Base-by-base conservation (phyloP, 1,284 basidiomycete genomes). In the Meira nashicola region DNA sequence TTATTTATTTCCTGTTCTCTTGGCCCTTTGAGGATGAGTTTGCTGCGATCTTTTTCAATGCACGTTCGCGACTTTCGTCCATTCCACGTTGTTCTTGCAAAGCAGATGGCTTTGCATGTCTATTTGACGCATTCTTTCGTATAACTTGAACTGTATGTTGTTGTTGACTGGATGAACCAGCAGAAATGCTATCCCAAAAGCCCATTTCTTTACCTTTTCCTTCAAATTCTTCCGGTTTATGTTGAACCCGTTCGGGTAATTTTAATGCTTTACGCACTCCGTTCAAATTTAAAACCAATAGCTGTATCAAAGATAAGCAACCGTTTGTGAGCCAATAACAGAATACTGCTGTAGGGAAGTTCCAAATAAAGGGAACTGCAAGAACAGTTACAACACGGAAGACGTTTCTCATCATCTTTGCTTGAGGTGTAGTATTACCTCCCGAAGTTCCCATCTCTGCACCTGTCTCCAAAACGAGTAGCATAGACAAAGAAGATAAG, bases 321-420 rank as follows among this genome's bases (percentile, higher is more conserved):
- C 83, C 83, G 58, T 83, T 81, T 37, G 81, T 81, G 6, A 81
- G 70, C 69, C 89, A 82, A 66, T 86, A 85, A 6, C 89, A 75
- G 62, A 87, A 79, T 14, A 89, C 81, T 41, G 85, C 87, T 17
- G 66, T 67, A 0, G 67, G 65, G 57, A 82, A 79, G 48, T 73
- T 69, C 19, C 78, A 76, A 48, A 91, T 85, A 71, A 91, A 81
- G 63, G 81, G 84, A 37, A 89, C 78, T 33, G 84, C 82, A 21
- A 82, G 66, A 39, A 89, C 68, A 11, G 86, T 84, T 19, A 87
- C 70, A 10, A 86, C 73, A 2, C 88, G 84, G 73, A 94, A 83
- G 52, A 82, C 78, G 73, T 92, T 90, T 82, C 88, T 85, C 57
- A 88, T 78, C 48, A 78, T 90, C 88, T 21, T 83, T 84, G 74